Evolutionary conservation across 2,329 filamentous ascomycete genomes (phyloP), one percentile per base, ranked within the genome.

Genomic region (Paecilomyces sp.): DNA sequence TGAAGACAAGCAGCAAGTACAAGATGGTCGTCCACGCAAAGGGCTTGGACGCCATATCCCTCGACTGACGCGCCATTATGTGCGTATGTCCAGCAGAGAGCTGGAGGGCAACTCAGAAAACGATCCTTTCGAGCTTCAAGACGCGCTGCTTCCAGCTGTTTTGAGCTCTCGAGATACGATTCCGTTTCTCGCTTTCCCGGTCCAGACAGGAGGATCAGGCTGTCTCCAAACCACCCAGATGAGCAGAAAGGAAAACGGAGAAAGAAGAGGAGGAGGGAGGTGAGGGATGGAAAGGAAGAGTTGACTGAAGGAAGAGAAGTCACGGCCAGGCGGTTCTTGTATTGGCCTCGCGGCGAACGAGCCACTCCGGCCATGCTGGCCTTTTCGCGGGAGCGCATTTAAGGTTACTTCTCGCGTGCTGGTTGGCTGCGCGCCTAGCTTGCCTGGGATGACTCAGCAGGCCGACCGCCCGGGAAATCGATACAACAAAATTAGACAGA

Each of bases 1-100:
- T 86, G 71, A 99, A 90, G 67, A 97, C 86, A 65, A 96, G 86
- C 74, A 91, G 86, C 71, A 97, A 88, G 83, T 96, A 97, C 81
- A 92, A 88, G 78, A 96, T 82, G 75, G 94, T 85, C 80, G 85
- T 91, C 92, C 84, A 97, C 82, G 87, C 88, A 81, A 81, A 92
- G 75, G 83, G 86, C 83, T 85, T 88, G 81, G 79, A 85, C 82
- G 81, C 84, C 82, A 81, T 84, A 79, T 68, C 70, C 73, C 78
- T 75, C 74, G 86, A 87, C 74, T 81, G 78, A 71, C 82, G 78
- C 71, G 83, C 79, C 84, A 86, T 86, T 69, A 69, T 80, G 76
- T 64, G 59, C 61, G 62, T 66, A 59, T 66, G 62, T 54, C 52
- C 54, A 57, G 50, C 53, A 13, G 30, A 52, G 31, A 51, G 13